These are phyloP conservation scores for Grammothele lineata DNA, from an alignment of 768 basidiomycete species.

Conservation along the genomic window DNA sequence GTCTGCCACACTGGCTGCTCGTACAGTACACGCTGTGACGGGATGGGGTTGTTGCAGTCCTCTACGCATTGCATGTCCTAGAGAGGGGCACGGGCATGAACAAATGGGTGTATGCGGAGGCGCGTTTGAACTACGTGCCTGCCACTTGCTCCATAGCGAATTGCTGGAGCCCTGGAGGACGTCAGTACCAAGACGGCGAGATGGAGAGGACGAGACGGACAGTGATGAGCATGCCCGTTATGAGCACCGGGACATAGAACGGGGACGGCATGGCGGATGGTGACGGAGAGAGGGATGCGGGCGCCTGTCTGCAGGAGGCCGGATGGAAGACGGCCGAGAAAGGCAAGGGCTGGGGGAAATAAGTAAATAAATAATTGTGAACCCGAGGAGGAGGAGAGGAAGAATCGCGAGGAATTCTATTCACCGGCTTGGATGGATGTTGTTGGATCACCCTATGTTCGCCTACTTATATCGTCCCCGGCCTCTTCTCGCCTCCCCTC, in stretches of 20 bases:
- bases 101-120: not conserved
- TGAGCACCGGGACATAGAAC: conserved; percentile 71
- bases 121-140: conserved; percentile 46
- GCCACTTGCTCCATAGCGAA: conserved; percentile 81
- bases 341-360: conserved; percentile 9
- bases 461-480: conserved; percentile 47
- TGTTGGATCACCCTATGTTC: conserved; percentile 42
- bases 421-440: conserved; percentile 1
- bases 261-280: conserved; percentile 54
- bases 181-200: not conserved
- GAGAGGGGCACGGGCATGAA: too few species aligned
- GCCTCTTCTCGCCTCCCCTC: conserved; percentile 17
- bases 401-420: conserved; percentile 5
- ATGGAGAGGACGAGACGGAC: conserved; percentile 34
- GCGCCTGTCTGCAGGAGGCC: not conserved
- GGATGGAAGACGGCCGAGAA: not conserved
- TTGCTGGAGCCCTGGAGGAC: conserved; percentile 65
- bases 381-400: conserved; percentile 3
- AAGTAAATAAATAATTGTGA: conserved; percentile 7
- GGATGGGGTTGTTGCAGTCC: conserved; percentile 72
- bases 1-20: conserved; percentile 96
- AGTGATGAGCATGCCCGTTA: conserved; percentile 91
- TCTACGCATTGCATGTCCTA: conserved; percentile 99
- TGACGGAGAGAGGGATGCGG: conserved; percentile 1
- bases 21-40: conserved; percentile 62